A percentile compares a stretch with the other conserved stretches of the same genome.
Conservation (phyloP, 2,329 filamentous ascomycete genomes). For the Epichloe brachyelytri region DNA sequence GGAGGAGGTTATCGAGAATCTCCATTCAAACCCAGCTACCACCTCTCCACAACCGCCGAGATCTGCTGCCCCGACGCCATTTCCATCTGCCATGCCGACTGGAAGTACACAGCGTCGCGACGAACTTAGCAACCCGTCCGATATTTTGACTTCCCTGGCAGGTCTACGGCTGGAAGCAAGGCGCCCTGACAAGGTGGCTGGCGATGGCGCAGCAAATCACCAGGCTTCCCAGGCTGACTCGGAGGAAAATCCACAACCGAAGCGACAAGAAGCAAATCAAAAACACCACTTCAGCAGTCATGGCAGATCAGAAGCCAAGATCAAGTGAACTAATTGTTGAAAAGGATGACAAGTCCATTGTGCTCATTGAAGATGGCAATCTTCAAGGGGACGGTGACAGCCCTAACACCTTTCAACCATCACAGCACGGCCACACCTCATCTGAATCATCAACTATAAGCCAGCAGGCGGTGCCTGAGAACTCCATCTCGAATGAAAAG, state of each 20-base stretch:
- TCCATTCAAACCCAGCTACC: conserved; percentile 9
- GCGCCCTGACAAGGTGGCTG: conserved; percentile 10
- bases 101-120: neutral
- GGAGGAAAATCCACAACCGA: conserved; percentile 4
- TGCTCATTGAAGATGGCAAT: neutral
- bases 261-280: conserved; percentile 9
- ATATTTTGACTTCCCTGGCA: conserved; percentile 20
- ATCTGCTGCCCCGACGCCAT: neutral
- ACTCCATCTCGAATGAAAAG: neutral
- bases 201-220: neutral
- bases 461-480: neutral
- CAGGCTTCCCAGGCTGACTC: conserved; percentile 6
- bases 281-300: neutral
- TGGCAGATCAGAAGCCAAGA: neutral
- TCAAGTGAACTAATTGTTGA: neutral
- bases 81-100: neutral
- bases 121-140: conserved; percentile 9
- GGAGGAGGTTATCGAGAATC: conserved; percentile 37
- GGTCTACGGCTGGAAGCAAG: conserved; percentile 18
- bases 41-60: conserved; percentile 4
- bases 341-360: neutral
- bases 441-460: neutral
- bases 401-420: neutral
- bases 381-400: neutral
- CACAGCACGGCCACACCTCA: neutral